Base-by-base conservation (phyloP, 129 eudicot genomes). In the Artemisia annua region DNA sequence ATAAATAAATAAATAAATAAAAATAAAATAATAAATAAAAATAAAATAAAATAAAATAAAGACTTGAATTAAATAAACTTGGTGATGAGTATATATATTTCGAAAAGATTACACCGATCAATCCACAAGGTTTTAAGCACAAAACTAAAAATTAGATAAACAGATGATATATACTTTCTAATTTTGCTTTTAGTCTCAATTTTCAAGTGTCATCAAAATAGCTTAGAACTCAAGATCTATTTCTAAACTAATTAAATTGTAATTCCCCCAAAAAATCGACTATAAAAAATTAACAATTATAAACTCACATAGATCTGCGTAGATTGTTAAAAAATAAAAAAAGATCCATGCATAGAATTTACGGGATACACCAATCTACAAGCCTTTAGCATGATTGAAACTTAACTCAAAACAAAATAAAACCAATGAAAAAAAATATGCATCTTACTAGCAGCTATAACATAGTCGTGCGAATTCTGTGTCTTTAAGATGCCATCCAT, bases 381-480 rank as follows among this genome's bases (percentile, higher is more conserved):
- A 30, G 9, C 43, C 19, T 28, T 28, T 15, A 9, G 67, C 49
- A 62, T 62, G 48, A 28, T 61, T 18, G 20, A 30, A 64, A 32
- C 26, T 66, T 5, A 66, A 66, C 71, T 48, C 19, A 28, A 19
- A 19, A 20, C 17, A 5, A 66, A 13, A 7, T 59, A 59, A 9
- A 49, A 66, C 5, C 39, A 4, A 66, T 17, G 60, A 26, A 62
- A 35, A 35, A 10, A 17, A n/a, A 61, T 5, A 61, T 43, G 28
- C 11, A 56, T 24, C 81, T 76, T 66, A 83, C 90, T 81, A 82
- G 87, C 90, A 86, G 11, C 81, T 79, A 26, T 69, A 63, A 67
- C 90, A 86, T 70, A 86, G 85, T 73, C 74, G 87, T 19, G 90
- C 83, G 66, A 58, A 63, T 52, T 80, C 61, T 67, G 83, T 87